Evolutionary conservation across 441 rosid genomes (phyloP).

Genomic region (Adansonia madagascariensis): DNA sequence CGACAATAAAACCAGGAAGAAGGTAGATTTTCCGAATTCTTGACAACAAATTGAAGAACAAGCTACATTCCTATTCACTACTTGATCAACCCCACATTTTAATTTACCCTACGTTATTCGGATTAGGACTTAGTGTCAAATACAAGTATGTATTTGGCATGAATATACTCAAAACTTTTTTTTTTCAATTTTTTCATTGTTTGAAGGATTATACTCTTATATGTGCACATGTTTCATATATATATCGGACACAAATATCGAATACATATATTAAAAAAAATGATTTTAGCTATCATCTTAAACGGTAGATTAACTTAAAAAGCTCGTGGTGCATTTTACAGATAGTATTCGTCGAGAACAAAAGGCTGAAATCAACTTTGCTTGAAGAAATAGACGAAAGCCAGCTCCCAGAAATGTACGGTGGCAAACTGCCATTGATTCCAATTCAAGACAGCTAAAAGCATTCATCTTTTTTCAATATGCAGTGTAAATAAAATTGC

Average conservation of each 20-base stretch:
- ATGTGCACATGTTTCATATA: no score
- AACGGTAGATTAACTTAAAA: background rate
- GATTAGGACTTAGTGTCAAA: no score
- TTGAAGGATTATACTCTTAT: no score
- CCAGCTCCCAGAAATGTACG: conserved; percentile 57
- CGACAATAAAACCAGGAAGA: conserved; percentile 46
- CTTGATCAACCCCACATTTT: background rate
- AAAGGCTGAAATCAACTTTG: conserved; percentile 49
- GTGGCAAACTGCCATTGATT: conserved; percentile 55
- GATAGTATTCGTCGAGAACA: conserved; percentile 58
- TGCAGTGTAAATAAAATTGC: no score
- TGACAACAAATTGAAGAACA: background rate
- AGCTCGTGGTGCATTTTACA: conserved; percentile 15
- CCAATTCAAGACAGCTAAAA: conserved; percentile 37
- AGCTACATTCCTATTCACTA: background rate
- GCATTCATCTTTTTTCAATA: no score
- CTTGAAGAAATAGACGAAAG: conserved; percentile 60
- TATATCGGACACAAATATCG: no score
- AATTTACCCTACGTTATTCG: no score
- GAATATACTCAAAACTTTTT: no score
- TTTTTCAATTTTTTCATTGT: no score
- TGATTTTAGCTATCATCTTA: background rate
- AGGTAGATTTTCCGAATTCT: background rate
- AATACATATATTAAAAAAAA: no score
- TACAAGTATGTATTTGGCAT: no score